Evolutionary conservation across 768 basidiomycete genomes (phyloP).

Genomic region (Chalciporus pseudorubinellus): DNA sequence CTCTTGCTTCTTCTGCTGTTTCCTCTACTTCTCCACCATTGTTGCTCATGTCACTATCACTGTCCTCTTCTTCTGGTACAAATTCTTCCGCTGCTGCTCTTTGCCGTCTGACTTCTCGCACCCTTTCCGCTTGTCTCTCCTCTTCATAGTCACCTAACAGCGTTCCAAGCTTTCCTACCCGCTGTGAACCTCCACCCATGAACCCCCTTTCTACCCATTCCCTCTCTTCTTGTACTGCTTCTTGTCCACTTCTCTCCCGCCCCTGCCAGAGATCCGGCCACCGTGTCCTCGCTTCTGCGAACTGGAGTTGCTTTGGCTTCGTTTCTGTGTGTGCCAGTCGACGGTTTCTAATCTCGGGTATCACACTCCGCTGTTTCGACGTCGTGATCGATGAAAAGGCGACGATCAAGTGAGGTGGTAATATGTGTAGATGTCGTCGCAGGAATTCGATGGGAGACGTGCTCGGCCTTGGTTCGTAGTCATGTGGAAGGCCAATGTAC

Average conservation of each 20-base stretch:
- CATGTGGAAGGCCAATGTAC: slow-evolving; percentile 56
- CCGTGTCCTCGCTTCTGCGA: slow-evolving; percentile 47
- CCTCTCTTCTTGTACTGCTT: slow-evolving; percentile 63
- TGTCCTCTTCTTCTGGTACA: slow-evolving; percentile 67
- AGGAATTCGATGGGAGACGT: slow-evolving; percentile 64
- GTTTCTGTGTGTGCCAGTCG: slow-evolving; percentile 60
- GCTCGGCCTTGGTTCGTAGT: slow-evolving; percentile 61
- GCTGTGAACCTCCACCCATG: slow-evolving; percentile 50
- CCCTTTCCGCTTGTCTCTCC: slow-evolving; percentile 67
- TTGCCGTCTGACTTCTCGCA: slow-evolving; percentile 45
- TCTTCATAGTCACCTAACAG: slow-evolving; percentile 75
- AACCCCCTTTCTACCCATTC: slow-evolving; percentile 67
- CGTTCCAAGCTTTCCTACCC: slow-evolving; percentile 66
- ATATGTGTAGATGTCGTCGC: slow-evolving; percentile 49
- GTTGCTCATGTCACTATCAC: slow-evolving; percentile 43
- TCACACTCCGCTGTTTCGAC: slow-evolving; percentile 62
- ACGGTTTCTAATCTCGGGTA: slow-evolving; percentile 69
- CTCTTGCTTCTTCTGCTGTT: slow-evolving; percentile 47
- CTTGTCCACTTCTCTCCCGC: slow-evolving; percentile 43
- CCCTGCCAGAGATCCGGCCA: slow-evolving; percentile 76
- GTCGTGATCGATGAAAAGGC: slow-evolving; percentile 43
- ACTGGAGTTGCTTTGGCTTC: slow-evolving; percentile 53
- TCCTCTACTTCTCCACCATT: slow-evolving; percentile 37
- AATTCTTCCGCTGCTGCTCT: slow-evolving; percentile 42
- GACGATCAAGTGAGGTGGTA: slow-evolving; percentile 63